Conservation (phyloP, 192 early-diverging fungal species). For the Linnemannia zychae region DNA sequence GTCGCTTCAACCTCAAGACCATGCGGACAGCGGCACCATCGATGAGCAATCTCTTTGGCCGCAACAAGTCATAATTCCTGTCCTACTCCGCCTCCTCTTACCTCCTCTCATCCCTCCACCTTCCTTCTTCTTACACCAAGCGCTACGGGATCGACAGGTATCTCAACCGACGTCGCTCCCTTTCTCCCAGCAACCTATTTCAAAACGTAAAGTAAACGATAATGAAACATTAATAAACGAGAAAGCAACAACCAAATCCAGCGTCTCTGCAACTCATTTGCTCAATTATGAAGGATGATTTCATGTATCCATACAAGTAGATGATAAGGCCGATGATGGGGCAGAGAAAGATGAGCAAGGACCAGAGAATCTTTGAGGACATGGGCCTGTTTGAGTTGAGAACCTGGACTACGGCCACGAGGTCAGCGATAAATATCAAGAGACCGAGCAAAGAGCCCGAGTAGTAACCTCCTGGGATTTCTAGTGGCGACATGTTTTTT, state of each 20-base stretch:
- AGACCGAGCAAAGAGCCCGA: slow-evolving; percentile 39
- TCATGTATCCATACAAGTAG: slow-evolving; percentile 31
- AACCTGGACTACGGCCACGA: slow-evolving; percentile 42
- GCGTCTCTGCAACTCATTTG: too few species aligned
- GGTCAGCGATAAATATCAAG: slow-evolving; percentile 38
- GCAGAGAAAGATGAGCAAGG: slow-evolving; percentile 48
- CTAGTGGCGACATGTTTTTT: slow-evolving; percentile 19
- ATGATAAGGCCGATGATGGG: slow-evolving; percentile 43
- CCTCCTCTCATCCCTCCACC: too few species aligned
- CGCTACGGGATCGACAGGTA: background rate
- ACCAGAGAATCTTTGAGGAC: slow-evolving; percentile 45
- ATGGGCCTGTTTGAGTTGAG: slow-evolving; percentile 30
- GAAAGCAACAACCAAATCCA: too few species aligned
- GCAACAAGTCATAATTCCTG: slow-evolving; percentile 3
- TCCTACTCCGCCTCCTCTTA: too few species aligned
- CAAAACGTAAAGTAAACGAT: background rate
- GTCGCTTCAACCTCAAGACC: slow-evolving; percentile 45
- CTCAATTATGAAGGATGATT: background rate
- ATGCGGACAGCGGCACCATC: slow-evolving; percentile 33
- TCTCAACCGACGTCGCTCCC: slow-evolving; percentile 1
- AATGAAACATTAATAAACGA: background rate
- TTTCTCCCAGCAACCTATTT: background rate
- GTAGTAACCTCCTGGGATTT: slow-evolving; percentile 25
- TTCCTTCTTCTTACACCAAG: background rate
- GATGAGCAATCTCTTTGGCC: slow-evolving; percentile 35